phyloP scores from a whole-genome alignment of 805 yeast species.

The Candida verbasci region DNA sequence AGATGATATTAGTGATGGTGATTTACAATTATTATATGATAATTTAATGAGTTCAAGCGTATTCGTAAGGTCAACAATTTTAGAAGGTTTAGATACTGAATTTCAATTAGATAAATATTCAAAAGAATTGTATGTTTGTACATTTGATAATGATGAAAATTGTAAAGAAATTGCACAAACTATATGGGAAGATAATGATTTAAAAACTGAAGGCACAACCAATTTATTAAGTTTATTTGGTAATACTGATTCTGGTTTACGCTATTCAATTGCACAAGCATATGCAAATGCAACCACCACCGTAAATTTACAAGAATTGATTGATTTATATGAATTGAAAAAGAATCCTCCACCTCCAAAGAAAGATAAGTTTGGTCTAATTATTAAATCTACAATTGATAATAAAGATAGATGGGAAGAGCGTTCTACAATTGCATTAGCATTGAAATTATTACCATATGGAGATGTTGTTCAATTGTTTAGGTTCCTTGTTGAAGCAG shows the following conservation, averaged over 20 bases:
- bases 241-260: conserved; percentile 57
- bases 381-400: conserved; percentile 54
- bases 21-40: conserved; percentile 54
- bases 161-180: conserved; percentile 66
- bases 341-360: conserved; percentile 73
- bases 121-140: conserved; percentile 72
- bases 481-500: conserved; percentile 60
- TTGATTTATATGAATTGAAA: conserved; percentile 54
- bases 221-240: conserved; percentile 48
- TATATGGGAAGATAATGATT: conserved; percentile 79
- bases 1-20: conserved; percentile 50
- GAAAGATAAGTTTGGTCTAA: conserved; percentile 76
- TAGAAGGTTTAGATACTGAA: conserved; percentile 85
- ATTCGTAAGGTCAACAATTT: conserved; percentile 72
- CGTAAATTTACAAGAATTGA: conserved; percentile 41
- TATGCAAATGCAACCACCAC: conserved; percentile 48
- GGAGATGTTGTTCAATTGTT: conserved; percentile 50
- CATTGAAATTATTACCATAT: conserved; percentile 54
- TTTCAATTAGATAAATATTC: conserved; percentile 57
- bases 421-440: conserved; percentile 75
- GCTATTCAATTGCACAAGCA: conserved; percentile 70
- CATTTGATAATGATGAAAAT: conserved; percentile 65
- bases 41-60: conserved; percentile 56
- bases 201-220: conserved; percentile 43
- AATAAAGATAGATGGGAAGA: conserved; percentile 80